These are phyloP conservation scores for Aspergillus sojae DNA, from an alignment of 2,329 filamentous ascomycete genomes.

Conservation along the genomic window DNA sequence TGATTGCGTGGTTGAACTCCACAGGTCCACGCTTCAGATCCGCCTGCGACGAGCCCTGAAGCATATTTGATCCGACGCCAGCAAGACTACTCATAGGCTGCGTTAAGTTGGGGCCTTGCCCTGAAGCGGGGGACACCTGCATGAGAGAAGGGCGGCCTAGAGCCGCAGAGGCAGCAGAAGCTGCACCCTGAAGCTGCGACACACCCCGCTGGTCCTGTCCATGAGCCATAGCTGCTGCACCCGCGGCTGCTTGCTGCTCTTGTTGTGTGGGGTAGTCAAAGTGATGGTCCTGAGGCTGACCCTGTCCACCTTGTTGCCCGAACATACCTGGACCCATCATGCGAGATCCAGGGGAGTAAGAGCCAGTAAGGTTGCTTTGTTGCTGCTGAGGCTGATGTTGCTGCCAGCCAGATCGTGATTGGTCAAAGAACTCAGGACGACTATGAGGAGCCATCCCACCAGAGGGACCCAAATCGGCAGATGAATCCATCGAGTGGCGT, in stretches of 20 bases:
- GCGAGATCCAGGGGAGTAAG: slow-evolving; percentile 46
- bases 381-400: slow-evolving; percentile 36
- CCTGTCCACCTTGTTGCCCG: slow-evolving; percentile 38
- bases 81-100: slow-evolving; percentile 63
- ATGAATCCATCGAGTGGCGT: slow-evolving; percentile 38
- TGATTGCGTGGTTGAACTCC: slow-evolving; percentile 98
- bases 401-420: slow-evolving; percentile 44
- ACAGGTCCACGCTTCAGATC: slow-evolving; percentile 83
- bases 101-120: slow-evolving; percentile 48
- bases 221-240: slow-evolving; percentile 52
- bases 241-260: slow-evolving; percentile 51
- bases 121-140: slow-evolving; percentile 48
- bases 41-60: slow-evolving; percentile 51
- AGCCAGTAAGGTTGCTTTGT: slow-evolving; percentile 34
- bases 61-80: slow-evolving; percentile 61
- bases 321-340: slow-evolving; percentile 41
- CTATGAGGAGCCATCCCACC: slow-evolving; percentile 34
- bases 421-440: slow-evolving; percentile 45
- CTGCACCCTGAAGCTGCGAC: slow-evolving; percentile 67
- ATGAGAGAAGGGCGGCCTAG: slow-evolving; percentile 52
- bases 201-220: slow-evolving; percentile 68
- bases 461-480: slow-evolving; percentile 34
- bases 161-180: slow-evolving; percentile 59
- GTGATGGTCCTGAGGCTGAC: slow-evolving; percentile 45
- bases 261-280: slow-evolving; percentile 47